Base-by-base conservation (phyloP, 2,329 filamentous ascomycete genomes). In the Alternaria metachromatica region DNA sequence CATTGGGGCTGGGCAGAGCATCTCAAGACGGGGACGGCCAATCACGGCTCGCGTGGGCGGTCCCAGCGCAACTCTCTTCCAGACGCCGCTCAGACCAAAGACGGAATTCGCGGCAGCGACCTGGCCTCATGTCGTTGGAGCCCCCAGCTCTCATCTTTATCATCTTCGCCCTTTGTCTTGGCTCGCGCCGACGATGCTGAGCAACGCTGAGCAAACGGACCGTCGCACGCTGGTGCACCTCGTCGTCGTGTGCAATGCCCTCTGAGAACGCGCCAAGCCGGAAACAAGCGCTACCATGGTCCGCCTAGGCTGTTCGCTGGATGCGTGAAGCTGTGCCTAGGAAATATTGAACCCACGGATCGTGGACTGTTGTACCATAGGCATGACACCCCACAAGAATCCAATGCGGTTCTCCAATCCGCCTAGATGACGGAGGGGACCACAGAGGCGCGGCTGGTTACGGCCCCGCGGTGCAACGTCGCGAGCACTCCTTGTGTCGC, bases 21-120 rank as follows among this genome's bases (percentile, higher is more conserved):
- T 50, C 28, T 58, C 58, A 63, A 59, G 56, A 65, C 60, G 54
- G 62, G 43, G 57, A 49, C 61, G 61, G 58, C 74, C 71, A 75
- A 76, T 76, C 70, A 73, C 60, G 56, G 55, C 37, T 13, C 11
- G 51, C 54, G 50, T 30, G 55, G 25, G 37, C 53, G 57, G 58
- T 21, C 43, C 54, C 55, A 62, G 55, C 48, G 48, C 60, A 48
- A 21, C 60, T 54, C 55, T 55, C 51, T 43, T 51, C 56, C 62
- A 53, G 58, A 58, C 55, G 41, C 60, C 69, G 71, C 67, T 72
- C 59, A 71, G 63, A 63, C 65, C 58, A 60, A 69, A 73, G 74
- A 74, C 72, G 72, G 74, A 64, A 66, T 69, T 44, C 66, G 62
- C 73, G 74, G 74, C 75, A 73, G 49, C 66, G 62, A 46, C 51